Percentiles rank a stretch among this genome's conserved stretches.
These are phyloP conservation scores for Epichloe sibirici DNA, from an alignment of 2,329 filamentous ascomycete species.

Conservation along the genomic window DNA sequence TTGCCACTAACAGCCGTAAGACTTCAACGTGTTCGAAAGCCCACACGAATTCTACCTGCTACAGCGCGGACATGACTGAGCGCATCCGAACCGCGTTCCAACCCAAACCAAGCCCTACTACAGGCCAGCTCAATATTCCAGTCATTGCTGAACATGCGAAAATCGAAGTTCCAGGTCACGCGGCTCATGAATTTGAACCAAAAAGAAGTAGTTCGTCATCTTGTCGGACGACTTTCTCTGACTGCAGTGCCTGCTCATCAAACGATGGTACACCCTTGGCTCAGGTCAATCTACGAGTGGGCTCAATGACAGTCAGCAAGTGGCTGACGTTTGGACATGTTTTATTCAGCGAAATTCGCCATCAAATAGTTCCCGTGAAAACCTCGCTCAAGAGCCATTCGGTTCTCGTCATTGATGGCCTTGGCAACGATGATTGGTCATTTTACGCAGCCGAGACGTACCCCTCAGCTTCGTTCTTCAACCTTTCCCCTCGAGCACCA, in stretches of 20 bases:
- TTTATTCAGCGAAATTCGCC: constrained; percentile 66
- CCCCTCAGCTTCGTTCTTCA: constrained; percentile 62
- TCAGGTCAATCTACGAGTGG: constrained; percentile 65
- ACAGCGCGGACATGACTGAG: constrained; percentile 42
- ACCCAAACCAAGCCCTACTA: constrained; percentile 27
- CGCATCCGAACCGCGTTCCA: constrained; percentile 38
- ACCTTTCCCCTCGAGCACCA: constrained; percentile 50
- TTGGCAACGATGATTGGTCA: constrained; percentile 82
- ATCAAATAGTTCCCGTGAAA: constrained; percentile 44
- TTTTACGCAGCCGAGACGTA: constrained; percentile 71
- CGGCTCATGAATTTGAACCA: neutral
- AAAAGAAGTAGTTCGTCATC: constrained; percentile 23
- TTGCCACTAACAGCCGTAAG: constrained; percentile 21
- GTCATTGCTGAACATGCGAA: neutral
- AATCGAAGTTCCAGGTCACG: neutral
- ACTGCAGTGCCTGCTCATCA: constrained; percentile 33
- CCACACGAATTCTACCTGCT: constrained; percentile 36
- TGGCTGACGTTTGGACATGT: constrained; percentile 80
- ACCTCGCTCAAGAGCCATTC: constrained; percentile 36
- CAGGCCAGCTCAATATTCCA: constrained; percentile 5
- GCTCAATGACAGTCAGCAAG: constrained; percentile 75
- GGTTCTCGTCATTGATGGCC: constrained; percentile 67
- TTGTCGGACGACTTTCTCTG: constrained; percentile 26
- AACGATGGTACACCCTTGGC: constrained; percentile 51
- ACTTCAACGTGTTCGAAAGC: constrained; percentile 21